Base-by-base conservation (phyloP, 1,284 basidiomycete species). In the Inonotus hispidus region DNA sequence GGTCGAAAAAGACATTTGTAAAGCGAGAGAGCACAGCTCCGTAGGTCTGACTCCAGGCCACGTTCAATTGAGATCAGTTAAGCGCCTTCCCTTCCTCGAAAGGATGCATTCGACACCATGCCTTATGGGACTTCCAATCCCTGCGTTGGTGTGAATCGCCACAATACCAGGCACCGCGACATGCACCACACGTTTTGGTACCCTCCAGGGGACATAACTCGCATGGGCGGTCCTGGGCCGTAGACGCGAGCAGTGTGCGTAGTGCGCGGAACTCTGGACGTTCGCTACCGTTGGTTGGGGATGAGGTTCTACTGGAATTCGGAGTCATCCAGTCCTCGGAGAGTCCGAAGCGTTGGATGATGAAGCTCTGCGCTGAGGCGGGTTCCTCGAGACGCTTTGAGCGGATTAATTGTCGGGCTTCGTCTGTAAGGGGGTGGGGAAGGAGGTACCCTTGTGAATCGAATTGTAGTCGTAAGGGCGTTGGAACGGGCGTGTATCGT, bases 111-210 rank as follows among this genome's bases (percentile, higher is more conserved):
- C 61, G 37, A 50, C 61, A 62, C 61, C 61, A 62, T 27, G 53
- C 16, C 53, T 59, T 62, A 41, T 62, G 61, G 23, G 23, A 45
- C 43, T 49, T 62, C 61, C 61, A 62, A 39, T 62, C 61, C 29
- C 38, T 47, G 19, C 61, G 35, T 32, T 62, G 61, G 53, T 62
- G 61, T 16, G 57, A 56, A 46, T 62, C 61, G 23, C 61, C 61
- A 25, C 61, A 62, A 23, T 62, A 62, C 61, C 61, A 62, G 21
- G 61, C 61, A 25, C 61, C 61, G 23, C 41, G 45, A 35, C 61
- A 62, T 16, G 61, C 61, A 38, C 61, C 53, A 32, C 61, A 62
- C 25, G 56, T 62, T 52, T 62, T 62, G 43, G 61, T 49, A 10
- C 46, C 61, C 25, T 59, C 61, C 21, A 35, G 3, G 1, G 56